phyloP scores from a whole-genome alignment of 257 asterid genomes.

The Ocimum tenuiflorum region DNA sequence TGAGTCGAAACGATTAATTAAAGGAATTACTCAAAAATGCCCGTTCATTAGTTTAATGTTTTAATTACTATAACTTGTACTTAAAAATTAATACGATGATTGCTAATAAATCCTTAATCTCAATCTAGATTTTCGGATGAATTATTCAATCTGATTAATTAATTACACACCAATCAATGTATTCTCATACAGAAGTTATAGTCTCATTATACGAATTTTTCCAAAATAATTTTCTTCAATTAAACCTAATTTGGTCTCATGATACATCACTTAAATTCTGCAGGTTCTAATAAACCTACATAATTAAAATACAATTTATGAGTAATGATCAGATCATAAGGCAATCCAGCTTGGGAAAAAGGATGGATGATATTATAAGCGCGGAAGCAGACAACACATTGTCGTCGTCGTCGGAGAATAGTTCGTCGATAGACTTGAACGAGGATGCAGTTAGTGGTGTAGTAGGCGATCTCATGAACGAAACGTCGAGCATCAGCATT shows the following conservation, averaged over 20 bases:
- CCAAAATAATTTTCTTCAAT: too few relatives aligned
- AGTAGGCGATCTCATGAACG: slow-evolving; percentile 26
- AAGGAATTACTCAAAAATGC: slow-evolving; percentile 21
- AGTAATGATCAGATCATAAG: too few relatives aligned
- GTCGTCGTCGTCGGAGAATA: slow-evolving; percentile 34
- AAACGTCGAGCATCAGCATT: slow-evolving; percentile 23
- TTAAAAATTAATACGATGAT: not conserved
- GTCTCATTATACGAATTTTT: too few relatives aligned
- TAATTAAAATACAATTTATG: too few relatives aligned
- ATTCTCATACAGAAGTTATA: too few relatives aligned
- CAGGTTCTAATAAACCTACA: not conserved
- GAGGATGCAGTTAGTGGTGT: slow-evolving; percentile 43
- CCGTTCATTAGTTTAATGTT: too few relatives aligned
- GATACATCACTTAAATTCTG: too few relatives aligned
- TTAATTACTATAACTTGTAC: too few relatives aligned
- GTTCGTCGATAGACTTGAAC: slow-evolving; percentile 56
- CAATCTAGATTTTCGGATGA: too few relatives aligned
- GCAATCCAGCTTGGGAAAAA: not conserved
- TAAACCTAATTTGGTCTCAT: not conserved
- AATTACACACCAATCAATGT: too few relatives aligned
- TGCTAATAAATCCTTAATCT: not conserved
- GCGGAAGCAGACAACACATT: slow-evolving; percentile 11
- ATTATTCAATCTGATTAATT: too few relatives aligned
- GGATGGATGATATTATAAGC: not conserved
- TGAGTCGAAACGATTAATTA: slow-evolving; percentile 21